Conservation (phyloP, 2,329 filamentous ascomycete species). For the Nothophoma quercina region DNA sequence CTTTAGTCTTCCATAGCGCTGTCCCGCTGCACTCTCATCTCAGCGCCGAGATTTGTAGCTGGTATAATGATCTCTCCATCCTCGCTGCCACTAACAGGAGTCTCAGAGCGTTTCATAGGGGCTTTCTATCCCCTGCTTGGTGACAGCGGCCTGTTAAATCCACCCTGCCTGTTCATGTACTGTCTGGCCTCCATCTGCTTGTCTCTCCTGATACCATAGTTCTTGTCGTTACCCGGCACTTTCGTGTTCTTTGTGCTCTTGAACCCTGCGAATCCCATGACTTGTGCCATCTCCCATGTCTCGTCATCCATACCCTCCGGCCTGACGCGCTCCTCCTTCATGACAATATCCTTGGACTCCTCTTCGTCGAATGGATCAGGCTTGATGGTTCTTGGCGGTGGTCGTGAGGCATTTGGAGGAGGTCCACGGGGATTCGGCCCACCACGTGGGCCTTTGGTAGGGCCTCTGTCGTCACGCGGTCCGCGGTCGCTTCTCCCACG, state of each 20-base stretch:
- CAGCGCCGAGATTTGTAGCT: too few relatives aligned
- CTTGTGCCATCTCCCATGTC: conserved; percentile 77
- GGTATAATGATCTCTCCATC: not conserved
- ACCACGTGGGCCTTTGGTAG: conserved; percentile 38
- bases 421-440: conserved; percentile 22
- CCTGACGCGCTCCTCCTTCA: conserved; percentile 37
- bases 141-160: conserved; percentile 81
- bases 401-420: not conserved
- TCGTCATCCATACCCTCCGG: conserved; percentile 63
- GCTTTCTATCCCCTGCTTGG: conserved; percentile 27
- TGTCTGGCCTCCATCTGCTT: conserved; percentile 96
- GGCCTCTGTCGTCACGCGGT: conserved; percentile 20
- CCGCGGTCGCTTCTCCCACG: conserved; percentile 22
- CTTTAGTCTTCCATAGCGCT: too few relatives aligned
- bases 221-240: conserved; percentile 81
- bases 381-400: not conserved
- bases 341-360: conserved; percentile 35
- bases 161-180: conserved; percentile 90
- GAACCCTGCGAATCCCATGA: conserved; percentile 92
- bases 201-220: conserved; percentile 83
- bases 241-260: conserved; percentile 88
- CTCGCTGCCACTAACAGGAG: not conserved
- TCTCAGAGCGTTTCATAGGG: not conserved
- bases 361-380: conserved; percentile 21
- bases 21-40: too few relatives aligned